Base-by-base conservation (phyloP, 495 filamentous ascomycete species). In the Astrothelium subdiscretum region DNA sequence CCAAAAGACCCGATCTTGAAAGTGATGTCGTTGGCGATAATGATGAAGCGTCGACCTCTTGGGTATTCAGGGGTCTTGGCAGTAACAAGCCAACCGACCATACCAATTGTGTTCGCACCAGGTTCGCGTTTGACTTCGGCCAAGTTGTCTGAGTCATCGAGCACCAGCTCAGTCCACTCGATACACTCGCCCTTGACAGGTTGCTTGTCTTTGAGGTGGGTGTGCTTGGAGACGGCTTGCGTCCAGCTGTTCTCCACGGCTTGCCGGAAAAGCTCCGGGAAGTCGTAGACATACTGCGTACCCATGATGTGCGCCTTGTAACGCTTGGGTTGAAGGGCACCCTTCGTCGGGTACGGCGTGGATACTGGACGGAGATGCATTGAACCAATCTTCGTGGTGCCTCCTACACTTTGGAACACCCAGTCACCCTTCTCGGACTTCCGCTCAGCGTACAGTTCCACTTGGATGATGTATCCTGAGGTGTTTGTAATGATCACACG, bases 281-380 rank as follows among this genome's bases (percentile, higher is more conserved):
- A 98, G 79, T 98, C 94, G 73, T 98, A 98, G 63, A 96, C 95
- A 67, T 96, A 98, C 73, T 98, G 94, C 20, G 94, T 98, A 67
- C 94, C 94, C 92, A 97, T 97, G 60, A 98, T 73, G 75, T 98
- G 94, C 58, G 94, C 94, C 85, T 95, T 97, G 85, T 97, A 97
- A 62, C 94, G 84, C 84, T 97, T 98, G 64, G 94, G 94, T 78
- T 98, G 94, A 65, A 97, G 80, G 87, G 92, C 96, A 72, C 96
- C 95, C 82, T 97, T 98, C 68, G 92, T 96, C 31, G 92, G 87
- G 77, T 98, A 97, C 26, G 94, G 94, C 8, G 94, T 90, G 32
- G 84, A 87, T 44, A 97, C 92, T 4, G 91, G 84, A 64, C 91
- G 81, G 73, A 98, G 78, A 71, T 98, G 94, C 89, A 97, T 96